Conservation (phyloP, 129 eudicot species). For the Cynara cardunculus region DNA sequence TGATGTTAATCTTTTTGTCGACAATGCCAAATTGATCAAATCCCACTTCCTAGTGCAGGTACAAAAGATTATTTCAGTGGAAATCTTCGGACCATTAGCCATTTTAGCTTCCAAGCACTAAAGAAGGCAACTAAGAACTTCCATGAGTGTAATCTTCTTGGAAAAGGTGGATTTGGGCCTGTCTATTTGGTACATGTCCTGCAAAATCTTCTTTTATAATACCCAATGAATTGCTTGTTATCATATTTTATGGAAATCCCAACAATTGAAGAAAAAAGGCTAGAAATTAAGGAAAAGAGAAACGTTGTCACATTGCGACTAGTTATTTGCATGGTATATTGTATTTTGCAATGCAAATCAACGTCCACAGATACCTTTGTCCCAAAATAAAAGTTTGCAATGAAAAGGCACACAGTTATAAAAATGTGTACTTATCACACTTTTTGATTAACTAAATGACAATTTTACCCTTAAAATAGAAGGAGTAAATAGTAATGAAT, state of each 20-base stretch:
- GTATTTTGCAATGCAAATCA: not conserved
- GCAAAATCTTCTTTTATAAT: not conserved
- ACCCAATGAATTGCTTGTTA: not conserved
- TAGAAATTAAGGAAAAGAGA: not conserved
- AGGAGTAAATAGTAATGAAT: not conserved
- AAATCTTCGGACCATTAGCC: slow-evolving; percentile 52
- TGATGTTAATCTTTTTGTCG: not conserved
- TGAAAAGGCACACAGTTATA: not conserved
- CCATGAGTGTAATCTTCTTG: slow-evolving; percentile 35
- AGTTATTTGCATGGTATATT: not conserved
- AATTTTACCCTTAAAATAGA: not conserved
- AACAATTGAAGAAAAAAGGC: not conserved
- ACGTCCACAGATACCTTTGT: not conserved
- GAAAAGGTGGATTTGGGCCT: slow-evolving; percentile 68
- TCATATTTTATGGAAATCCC: not conserved
- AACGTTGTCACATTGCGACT: not conserved
- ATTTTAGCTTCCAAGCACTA: slow-evolving; percentile 51
- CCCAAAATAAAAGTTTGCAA: not conserved
- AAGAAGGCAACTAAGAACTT: slow-evolving; percentile 49
- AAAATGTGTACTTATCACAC: not conserved
- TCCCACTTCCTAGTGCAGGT: slow-evolving; percentile 25
- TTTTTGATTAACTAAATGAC: not conserved
- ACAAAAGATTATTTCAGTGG: slow-evolving; percentile 43
- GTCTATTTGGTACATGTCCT: slow-evolving; percentile 44
- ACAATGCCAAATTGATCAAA: not conserved